Evolutionary conservation across 2,329 filamentous ascomycete species (phyloP).

Genomic region (Meredithiella fracta): DNA sequence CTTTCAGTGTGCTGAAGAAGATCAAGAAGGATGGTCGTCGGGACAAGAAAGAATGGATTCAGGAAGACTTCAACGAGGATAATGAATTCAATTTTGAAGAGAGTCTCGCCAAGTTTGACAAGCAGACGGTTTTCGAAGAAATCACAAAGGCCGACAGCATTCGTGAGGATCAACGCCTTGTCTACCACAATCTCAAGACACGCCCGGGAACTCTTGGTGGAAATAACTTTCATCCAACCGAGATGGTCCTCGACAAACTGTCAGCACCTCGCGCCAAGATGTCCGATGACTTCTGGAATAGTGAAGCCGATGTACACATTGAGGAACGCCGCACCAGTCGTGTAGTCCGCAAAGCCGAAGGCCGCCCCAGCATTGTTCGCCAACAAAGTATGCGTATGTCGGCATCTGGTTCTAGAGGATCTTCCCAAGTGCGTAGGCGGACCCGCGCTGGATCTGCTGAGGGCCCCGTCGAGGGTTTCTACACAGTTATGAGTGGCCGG

Average conservation of each 20-base stretch:
- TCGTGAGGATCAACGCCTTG: slow-evolving; percentile 79
- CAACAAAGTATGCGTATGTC: slow-evolving; percentile 29
- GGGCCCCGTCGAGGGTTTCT: slow-evolving; percentile 30
- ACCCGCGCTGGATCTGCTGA: not conserved
- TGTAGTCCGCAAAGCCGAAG: slow-evolving; percentile 8
- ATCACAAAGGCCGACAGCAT: slow-evolving; percentile 77
- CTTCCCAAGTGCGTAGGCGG: slow-evolving; percentile 10
- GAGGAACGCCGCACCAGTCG: slow-evolving; percentile 12
- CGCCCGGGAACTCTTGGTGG: slow-evolving; percentile 59
- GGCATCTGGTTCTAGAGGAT: slow-evolving; percentile 27
- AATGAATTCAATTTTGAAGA: slow-evolving; percentile 88
- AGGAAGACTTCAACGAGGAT: slow-evolving; percentile 89
- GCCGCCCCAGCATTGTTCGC: slow-evolving; percentile 5
- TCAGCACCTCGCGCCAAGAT: slow-evolving; percentile 17
- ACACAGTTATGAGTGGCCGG: slow-evolving; percentile 36
- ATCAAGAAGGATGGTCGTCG: slow-evolving; percentile 2
- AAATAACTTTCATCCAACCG: slow-evolving; percentile 80
- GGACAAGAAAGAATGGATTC: slow-evolving; percentile 63
- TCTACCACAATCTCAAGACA: slow-evolving; percentile 63
- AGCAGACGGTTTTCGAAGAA: slow-evolving; percentile 77
- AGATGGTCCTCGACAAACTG: slow-evolving; percentile 65
- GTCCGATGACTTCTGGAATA: slow-evolving; percentile 50
- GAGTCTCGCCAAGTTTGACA: slow-evolving; percentile 87
- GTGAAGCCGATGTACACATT: slow-evolving; percentile 41
- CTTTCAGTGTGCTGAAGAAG: slow-evolving; percentile 44